These are phyloP conservation scores for Arachnomyces sp. DNA, from an alignment of 2,329 filamentous ascomycete genomes.

Conservation along the genomic window DNA sequence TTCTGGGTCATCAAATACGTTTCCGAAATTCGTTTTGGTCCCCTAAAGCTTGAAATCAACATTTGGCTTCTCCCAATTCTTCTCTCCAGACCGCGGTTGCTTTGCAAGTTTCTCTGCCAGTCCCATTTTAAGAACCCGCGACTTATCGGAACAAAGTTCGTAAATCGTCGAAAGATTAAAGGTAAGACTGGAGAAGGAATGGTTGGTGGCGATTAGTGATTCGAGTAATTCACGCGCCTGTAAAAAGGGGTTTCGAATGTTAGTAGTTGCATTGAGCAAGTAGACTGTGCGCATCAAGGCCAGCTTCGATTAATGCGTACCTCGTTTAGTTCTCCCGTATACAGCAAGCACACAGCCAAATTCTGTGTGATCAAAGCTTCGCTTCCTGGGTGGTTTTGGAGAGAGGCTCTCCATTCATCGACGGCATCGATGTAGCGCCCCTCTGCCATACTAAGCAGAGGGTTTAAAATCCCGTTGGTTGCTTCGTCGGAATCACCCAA, in stretches of 20 bases:
- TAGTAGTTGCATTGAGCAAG: constrained; percentile 2
- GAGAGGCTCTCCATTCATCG: constrained; percentile 51
- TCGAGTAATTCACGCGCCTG: constrained; percentile 63
- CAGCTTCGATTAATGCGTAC: constrained; percentile 35
- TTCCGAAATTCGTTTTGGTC: background rate
- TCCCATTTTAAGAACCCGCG: constrained; percentile 60
- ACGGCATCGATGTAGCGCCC: constrained; percentile 62
- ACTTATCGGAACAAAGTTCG: constrained; percentile 77
- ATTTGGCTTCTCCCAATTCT: constrained; percentile 64
- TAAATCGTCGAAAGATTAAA: constrained; percentile 91
- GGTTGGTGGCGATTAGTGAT: constrained; percentile 52
- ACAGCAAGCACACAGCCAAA: constrained; percentile 73
- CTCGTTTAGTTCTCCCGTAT: constrained; percentile 68
- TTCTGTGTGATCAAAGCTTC: constrained; percentile 75
- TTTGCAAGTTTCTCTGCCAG: constrained; percentile 64
- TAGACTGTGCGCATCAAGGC: too few species aligned
- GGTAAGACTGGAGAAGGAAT: constrained; percentile 68
- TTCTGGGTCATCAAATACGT: too few species aligned
- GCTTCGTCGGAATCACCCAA: constrained; percentile 39
- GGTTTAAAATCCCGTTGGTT: constrained; percentile 35
- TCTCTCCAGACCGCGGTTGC: constrained; percentile 45
- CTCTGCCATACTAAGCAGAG: constrained; percentile 71
- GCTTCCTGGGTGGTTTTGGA: constrained; percentile 37
- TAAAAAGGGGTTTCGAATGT: constrained; percentile 1
- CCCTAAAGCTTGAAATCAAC: constrained; percentile 67